Evolutionary conservation across 192 early-diverging fungal species (phyloP).

Genomic region (Bifiguratus adelaidae): DNA sequence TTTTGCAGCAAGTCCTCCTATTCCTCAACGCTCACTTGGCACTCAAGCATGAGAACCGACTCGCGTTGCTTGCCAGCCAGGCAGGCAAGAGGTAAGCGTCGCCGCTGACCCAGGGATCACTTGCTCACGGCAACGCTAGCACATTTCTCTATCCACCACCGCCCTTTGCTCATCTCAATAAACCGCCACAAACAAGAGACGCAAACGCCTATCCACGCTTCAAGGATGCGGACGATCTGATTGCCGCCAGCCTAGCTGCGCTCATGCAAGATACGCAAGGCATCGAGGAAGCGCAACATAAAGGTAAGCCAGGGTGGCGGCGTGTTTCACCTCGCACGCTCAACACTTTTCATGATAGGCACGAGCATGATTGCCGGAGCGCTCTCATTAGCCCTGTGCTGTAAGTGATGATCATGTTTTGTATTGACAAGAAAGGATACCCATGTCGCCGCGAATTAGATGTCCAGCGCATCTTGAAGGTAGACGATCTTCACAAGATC

Average conservation of each 20-base stretch:
- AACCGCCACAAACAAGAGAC: conserved; percentile 14
- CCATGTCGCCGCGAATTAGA: conserved; percentile 26
- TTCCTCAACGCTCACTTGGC: conserved; percentile 93
- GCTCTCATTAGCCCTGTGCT: conserved; percentile 47
- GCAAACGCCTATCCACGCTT: conserved; percentile 49
- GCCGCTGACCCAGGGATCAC: too few species aligned
- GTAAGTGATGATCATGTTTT: conserved; percentile 20
- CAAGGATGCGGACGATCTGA: conserved; percentile 35
- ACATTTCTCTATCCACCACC: conserved; percentile 43
- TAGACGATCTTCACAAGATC: conserved; percentile 39
- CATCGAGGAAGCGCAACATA: conserved; percentile 2
- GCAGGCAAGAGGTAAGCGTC: conserved; percentile 33
- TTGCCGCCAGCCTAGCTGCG: conserved; percentile 23
- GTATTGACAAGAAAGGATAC: background rate
- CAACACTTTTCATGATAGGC: conserved; percentile 4
- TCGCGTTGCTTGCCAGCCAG: conserved; percentile 79
- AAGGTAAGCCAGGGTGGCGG: conserved; percentile 6
- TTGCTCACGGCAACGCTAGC: conserved; percentile 9
- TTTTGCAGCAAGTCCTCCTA: conserved; percentile 68
- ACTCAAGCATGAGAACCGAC: conserved; percentile 73
- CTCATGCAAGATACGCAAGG: conserved; percentile 20
- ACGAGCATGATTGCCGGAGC: conserved; percentile 48
- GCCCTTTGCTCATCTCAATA: too few species aligned
- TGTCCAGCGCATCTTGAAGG: conserved; percentile 52
- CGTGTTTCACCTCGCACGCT: too few species aligned